A percentile compares a stretch with the other conserved stretches of the same genome.
phyloP scores from a whole-genome alignment of 106 monocot species.

The Platanthera zijinensis region DNA sequence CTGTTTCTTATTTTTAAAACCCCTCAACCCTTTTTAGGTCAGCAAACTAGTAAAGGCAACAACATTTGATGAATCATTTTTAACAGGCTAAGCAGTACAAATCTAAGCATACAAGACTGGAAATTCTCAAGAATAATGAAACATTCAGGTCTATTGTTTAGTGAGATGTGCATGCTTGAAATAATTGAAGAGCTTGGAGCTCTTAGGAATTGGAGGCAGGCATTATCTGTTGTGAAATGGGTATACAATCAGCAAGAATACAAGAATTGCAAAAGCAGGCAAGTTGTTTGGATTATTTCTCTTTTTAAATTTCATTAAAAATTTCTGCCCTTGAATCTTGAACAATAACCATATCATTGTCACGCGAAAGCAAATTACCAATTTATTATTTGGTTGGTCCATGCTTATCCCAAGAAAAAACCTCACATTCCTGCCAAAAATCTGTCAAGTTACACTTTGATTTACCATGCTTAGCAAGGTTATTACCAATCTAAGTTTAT shows the following conservation, averaged over 20 bases:
- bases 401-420: neutral
- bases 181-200: constrained; percentile 50
- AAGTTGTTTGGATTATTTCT: neutral
- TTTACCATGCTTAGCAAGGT: neutral
- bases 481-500: constrained; percentile 5
- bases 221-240: constrained; percentile 79
- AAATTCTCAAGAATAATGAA: constrained; percentile 86
- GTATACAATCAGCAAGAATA: constrained; percentile 72
- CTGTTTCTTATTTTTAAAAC: neutral
- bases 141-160: constrained; percentile 65
- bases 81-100: constrained; percentile 40
- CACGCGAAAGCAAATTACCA: neutral
- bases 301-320: neutral
- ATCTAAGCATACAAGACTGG: constrained; percentile 70
- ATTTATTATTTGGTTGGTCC: neutral
- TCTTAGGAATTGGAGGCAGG: constrained; percentile 76
- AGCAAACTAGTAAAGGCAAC: neutral
- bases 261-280: constrained; percentile 80
- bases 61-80: constrained; percentile 1
- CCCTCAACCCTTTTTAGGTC: neutral
- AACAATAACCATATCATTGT: neutral
- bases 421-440: neutral
- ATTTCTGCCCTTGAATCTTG: neutral
- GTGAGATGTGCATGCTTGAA: constrained; percentile 53
- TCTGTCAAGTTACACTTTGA: neutral